Evolutionary conservation across 1,139 yeast species (phyloP).

Genomic region (Taiozyma onychis): DNA sequence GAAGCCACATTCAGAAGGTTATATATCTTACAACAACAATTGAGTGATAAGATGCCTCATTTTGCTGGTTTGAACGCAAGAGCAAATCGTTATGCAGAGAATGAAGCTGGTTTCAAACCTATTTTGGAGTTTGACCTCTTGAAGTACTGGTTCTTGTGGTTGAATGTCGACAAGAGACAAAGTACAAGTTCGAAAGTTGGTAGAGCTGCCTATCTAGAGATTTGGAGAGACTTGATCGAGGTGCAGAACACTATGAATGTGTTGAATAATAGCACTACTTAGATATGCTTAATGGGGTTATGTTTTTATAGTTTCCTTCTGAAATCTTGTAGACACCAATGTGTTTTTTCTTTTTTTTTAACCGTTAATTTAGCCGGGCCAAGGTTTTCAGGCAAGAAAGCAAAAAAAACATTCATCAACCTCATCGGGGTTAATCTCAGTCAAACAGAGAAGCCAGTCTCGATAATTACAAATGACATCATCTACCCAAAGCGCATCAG

Average conservation of each 20-base stretch:
- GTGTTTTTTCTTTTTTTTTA: not conserved
- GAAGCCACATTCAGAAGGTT: conserved; percentile 76
- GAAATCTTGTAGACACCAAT: not conserved
- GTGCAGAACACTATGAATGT: conserved; percentile 32
- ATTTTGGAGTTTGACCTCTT: conserved; percentile 58
- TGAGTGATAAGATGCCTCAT: conserved; percentile 59
- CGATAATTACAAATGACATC: conserved; percentile 24
- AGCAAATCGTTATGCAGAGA: conserved; percentile 56
- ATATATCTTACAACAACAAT: conserved; percentile 82
- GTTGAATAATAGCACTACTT: not conserved
- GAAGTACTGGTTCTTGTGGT: conserved; percentile 38
- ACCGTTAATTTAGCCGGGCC: not conserved
- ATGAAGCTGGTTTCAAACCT: conserved; percentile 37
- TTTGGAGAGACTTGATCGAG: conserved; percentile 65
- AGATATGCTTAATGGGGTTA: not conserved
- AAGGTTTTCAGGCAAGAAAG: not conserved
- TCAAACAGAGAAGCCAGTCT: not conserved
- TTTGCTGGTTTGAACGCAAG: conserved; percentile 79
- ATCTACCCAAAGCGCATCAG: conserved; percentile 48
- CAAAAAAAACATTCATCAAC: not conserved
- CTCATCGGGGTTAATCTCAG: not conserved
- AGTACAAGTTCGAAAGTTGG: conserved; percentile 53
- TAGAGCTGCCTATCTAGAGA: conserved; percentile 47
- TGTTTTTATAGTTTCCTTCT: not conserved
- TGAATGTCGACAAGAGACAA: conserved; percentile 53